These are phyloP conservation scores for Carex pumila DNA, from an alignment of 176 grass and related monocot genomes.

Conservation along the genomic window DNA sequence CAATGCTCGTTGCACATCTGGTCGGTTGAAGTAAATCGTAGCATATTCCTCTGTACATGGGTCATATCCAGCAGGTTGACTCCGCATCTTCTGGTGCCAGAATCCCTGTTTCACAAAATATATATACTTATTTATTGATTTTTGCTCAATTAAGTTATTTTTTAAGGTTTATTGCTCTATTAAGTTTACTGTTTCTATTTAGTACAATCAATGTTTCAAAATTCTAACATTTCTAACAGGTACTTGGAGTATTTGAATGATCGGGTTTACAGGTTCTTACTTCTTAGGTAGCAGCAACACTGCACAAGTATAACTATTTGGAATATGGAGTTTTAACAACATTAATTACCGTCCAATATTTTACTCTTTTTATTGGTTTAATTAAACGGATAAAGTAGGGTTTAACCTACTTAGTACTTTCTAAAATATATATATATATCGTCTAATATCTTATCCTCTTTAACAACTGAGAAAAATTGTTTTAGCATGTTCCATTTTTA, in stretches of 20 bases:
- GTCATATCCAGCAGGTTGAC: constrained; percentile 67
- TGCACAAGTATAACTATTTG: neutral
- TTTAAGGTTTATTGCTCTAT: neutral
- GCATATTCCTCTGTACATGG: constrained; percentile 93
- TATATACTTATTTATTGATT: neutral
- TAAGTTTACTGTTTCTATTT: too few species aligned
- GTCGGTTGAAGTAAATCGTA: constrained; percentile 61
- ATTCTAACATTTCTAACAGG: too few species aligned
- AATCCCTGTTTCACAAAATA: constrained; percentile 32
- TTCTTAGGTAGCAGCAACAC: neutral
- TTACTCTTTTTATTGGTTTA: too few species aligned
- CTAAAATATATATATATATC: too few species aligned
- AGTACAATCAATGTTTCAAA: neutral
- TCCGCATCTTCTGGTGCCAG: constrained; percentile 47
- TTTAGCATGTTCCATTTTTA: neutral
- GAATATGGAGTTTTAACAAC: neutral
- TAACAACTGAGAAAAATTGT: neutral
- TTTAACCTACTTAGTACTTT: too few species aligned
- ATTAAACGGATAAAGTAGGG: too few species aligned
- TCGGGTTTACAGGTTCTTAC: too few species aligned
- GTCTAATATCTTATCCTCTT: neutral
- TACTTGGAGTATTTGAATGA: too few species aligned
- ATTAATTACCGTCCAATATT: neutral
- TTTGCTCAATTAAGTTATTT: neutral
- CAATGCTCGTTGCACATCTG: constrained; percentile 64